Evolutionary conservation across 768 basidiomycete species (phyloP).

Genomic region (Mrakia frigida): DNA sequence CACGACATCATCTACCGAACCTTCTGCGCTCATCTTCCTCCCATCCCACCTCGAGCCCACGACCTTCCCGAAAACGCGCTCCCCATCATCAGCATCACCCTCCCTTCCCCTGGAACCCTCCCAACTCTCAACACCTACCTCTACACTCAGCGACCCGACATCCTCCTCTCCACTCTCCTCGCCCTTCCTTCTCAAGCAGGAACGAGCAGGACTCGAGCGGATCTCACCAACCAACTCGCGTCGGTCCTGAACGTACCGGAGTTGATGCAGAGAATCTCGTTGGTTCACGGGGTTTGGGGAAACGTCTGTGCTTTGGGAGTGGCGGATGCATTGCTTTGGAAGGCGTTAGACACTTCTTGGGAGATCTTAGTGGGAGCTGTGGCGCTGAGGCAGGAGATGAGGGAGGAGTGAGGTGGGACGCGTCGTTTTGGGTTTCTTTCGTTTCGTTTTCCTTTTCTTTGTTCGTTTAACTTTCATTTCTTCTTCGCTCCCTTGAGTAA

Average conservation of each 20-base stretch:
- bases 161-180: slow-evolving; percentile 25
- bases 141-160: slow-evolving; percentile 32
- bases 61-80: slow-evolving; percentile 9
- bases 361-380: slow-evolving; percentile 26
- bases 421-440: background rate
- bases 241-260: background rate
- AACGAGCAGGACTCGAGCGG: slow-evolving; percentile 10
- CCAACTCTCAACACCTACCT: slow-evolving; percentile 31
- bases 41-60: slow-evolving; percentile 5
- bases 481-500: background rate
- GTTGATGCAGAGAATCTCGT: slow-evolving; percentile 19
- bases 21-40: slow-evolving; percentile 30
- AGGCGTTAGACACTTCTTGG: slow-evolving; percentile 29
- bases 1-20: slow-evolving; percentile 31
- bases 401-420: background rate
- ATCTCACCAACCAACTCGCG: slow-evolving; percentile 17
- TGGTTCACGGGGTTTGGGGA: slow-evolving; percentile 27
- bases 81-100: slow-evolving; percentile 26
- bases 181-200: background rate
- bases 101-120: slow-evolving; percentile 25
- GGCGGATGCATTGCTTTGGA: slow-evolving; percentile 25
- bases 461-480: background rate
- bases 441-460: background rate
- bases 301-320: slow-evolving; percentile 28
- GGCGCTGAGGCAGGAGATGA: slow-evolving; percentile 16